phyloP scores from a whole-genome alignment of 805 yeast genomes.

The Zygosaccharomyces rouxii region DNA sequence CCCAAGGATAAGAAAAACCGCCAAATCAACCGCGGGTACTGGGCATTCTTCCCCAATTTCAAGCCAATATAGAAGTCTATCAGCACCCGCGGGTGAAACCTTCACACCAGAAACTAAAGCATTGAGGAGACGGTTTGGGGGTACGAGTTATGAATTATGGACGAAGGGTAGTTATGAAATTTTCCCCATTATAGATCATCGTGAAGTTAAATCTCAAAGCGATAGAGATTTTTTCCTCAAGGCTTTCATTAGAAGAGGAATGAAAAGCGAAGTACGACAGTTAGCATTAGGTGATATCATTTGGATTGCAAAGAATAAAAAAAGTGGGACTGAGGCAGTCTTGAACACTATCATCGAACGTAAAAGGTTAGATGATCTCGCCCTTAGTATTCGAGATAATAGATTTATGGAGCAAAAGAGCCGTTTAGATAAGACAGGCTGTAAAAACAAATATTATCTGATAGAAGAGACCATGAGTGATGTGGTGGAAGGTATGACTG shows the following conservation, averaged over 20 bases:
- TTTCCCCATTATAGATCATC: slow-evolving; percentile 64
- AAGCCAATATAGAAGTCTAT: neutral
- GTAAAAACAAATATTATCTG: slow-evolving; percentile 64
- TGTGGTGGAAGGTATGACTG: slow-evolving; percentile 45
- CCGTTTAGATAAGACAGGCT: slow-evolving; percentile 64
- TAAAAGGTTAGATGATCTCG: slow-evolving; percentile 83
- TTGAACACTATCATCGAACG: slow-evolving; percentile 85
- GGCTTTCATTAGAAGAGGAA: slow-evolving; percentile 46
- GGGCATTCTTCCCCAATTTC: slow-evolving; percentile 8
- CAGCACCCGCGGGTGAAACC: neutral
- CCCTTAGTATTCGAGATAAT: slow-evolving; percentile 78
- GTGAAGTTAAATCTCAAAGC: slow-evolving; percentile 67
- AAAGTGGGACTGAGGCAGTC: slow-evolving; percentile 57
- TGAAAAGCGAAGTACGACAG: slow-evolving; percentile 49
- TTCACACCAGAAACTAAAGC: slow-evolving; percentile 5
- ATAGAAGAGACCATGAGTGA: slow-evolving; percentile 66
- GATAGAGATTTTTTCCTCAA: slow-evolving; percentile 69
- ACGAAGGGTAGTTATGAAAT: slow-evolving; percentile 53
- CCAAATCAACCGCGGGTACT: slow-evolving; percentile 1
- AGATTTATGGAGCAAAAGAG: slow-evolving; percentile 83
- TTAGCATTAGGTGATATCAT: slow-evolving; percentile 81
- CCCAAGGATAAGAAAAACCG: slow-evolving; percentile 1
- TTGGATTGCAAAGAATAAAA: slow-evolving; percentile 76
- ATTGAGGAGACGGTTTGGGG: slow-evolving; percentile 23
- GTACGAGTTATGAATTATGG: slow-evolving; percentile 48